Evolutionary conservation across 306 rosid species (phyloP).

Genomic region (Citrullus mucosospermus): DNA sequence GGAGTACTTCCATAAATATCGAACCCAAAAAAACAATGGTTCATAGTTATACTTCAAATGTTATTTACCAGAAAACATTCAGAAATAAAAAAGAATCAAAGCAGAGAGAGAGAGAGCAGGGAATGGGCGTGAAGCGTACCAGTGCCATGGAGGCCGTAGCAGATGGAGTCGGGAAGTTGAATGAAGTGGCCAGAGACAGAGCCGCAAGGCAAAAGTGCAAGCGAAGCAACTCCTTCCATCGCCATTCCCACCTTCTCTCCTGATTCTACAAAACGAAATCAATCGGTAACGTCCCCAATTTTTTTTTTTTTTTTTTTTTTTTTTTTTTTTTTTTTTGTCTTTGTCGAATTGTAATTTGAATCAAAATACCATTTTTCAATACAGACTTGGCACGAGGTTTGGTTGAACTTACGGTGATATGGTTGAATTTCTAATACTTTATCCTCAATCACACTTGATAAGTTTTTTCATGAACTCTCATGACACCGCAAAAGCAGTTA

Average conservation of each 20-base stretch:
- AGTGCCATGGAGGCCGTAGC: slow-evolving; percentile 82
- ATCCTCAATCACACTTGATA: too few species aligned
- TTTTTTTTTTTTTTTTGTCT: too few species aligned
- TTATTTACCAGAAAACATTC: not conserved
- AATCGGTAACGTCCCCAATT: too few species aligned
- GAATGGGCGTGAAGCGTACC: slow-evolving; percentile 24
- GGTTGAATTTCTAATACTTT: too few species aligned
- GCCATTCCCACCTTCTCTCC: slow-evolving; percentile 15
- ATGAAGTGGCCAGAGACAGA: slow-evolving; percentile 89
- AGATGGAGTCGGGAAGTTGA: slow-evolving; percentile 46
- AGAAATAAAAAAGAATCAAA: not conserved
- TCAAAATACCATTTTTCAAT: too few species aligned
- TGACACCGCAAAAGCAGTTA: too few species aligned
- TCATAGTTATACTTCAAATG: not conserved
- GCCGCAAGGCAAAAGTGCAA: slow-evolving; percentile 70
- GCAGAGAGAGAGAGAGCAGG: not conserved
- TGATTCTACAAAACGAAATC: not conserved
- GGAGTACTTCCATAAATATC: not conserved
- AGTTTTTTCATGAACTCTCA: too few species aligned
- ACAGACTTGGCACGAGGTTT: too few species aligned
- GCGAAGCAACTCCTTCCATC: slow-evolving; percentile 90
- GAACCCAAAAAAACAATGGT: not conserved
- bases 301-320: too few species aligned
- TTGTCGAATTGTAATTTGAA: too few species aligned
- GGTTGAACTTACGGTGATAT: too few species aligned